Conservation (phyloP, 805 yeast genomes). For the Torulaspora maleeae region DNA sequence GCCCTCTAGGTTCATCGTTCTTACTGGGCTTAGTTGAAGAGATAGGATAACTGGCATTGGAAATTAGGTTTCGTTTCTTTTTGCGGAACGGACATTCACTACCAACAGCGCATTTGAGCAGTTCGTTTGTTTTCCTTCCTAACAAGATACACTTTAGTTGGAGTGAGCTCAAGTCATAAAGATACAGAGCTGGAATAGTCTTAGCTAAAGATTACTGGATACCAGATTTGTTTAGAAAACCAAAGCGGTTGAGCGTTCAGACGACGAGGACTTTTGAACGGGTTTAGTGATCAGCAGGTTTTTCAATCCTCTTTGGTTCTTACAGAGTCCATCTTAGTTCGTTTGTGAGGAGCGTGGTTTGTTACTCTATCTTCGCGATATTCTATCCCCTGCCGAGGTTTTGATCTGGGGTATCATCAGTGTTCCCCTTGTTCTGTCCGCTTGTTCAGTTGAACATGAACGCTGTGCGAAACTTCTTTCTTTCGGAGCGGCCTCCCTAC, state of each 20-base stretch:
- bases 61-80: too few species aligned
- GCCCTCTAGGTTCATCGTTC: too few species aligned
- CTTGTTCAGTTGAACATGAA: constrained; percentile 19
- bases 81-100: too few species aligned
- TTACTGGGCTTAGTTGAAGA: too few species aligned
- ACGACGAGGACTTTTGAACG: background rate
- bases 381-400: background rate
- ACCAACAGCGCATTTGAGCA: background rate
- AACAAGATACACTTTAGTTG: too few species aligned
- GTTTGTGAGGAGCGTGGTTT: background rate
- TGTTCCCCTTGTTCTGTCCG: too few species aligned
- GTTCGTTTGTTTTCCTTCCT: constrained; percentile 2
- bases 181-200: background rate
- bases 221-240: background rate
- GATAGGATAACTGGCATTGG: too few species aligned
- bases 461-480: constrained; percentile 47
- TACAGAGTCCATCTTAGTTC: background rate
- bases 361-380: background rate
- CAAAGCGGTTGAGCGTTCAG: background rate
- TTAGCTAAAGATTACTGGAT: background rate
- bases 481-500: constrained; percentile 49
- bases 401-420: background rate
- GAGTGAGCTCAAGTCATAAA: background rate
- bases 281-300: background rate
- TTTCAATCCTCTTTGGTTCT: background rate